Percentiles rank a stretch among this genome's conserved stretches.
Conservation (phyloP, 1,284 basidiomycete genomes). For the Sporisorium exsertum region DNA sequence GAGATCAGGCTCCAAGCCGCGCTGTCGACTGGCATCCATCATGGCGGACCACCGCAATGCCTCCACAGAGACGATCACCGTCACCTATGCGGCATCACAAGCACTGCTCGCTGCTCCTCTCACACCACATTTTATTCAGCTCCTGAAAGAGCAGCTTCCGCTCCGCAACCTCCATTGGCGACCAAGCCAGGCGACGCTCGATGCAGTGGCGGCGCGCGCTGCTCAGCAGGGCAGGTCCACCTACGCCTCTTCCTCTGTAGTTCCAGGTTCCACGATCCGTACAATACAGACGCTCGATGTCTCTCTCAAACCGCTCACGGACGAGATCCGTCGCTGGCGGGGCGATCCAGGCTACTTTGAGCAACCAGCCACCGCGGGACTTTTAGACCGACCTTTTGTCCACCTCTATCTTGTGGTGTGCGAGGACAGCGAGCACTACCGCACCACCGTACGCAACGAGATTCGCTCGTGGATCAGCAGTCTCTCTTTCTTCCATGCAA, state of each 20-base stretch:
- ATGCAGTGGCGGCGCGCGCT: constrained; percentile 38
- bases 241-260: constrained; percentile 30
- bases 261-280: constrained; percentile 46
- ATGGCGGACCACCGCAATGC: constrained; percentile 24
- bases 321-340: constrained; percentile 47
- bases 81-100: constrained; percentile 63
- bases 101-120: constrained; percentile 54
- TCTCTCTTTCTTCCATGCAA: constrained; percentile 51
- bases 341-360: constrained; percentile 58
- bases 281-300: constrained; percentile 59
- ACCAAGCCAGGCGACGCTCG: constrained; percentile 49
- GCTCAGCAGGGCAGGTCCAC: constrained; percentile 39
- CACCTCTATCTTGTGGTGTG: constrained; percentile 66
- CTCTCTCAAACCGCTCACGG: constrained; percentile 49
- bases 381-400: constrained; percentile 60
- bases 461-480: constrained; percentile 65
- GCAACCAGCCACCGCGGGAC: constrained; percentile 28
- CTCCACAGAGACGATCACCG: constrained; percentile 47
- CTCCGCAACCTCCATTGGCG: constrained; percentile 67
- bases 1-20: neutral
- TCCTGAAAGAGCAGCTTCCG: constrained; percentile 61
- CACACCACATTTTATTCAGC: constrained; percentile 48
- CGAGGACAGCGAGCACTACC: constrained; percentile 66
- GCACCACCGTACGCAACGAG: constrained; percentile 64
- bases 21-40: neutral